phyloP scores from a whole-genome alignment of 2,329 filamentous ascomycete genomes.

The Venturia pyrina region DNA sequence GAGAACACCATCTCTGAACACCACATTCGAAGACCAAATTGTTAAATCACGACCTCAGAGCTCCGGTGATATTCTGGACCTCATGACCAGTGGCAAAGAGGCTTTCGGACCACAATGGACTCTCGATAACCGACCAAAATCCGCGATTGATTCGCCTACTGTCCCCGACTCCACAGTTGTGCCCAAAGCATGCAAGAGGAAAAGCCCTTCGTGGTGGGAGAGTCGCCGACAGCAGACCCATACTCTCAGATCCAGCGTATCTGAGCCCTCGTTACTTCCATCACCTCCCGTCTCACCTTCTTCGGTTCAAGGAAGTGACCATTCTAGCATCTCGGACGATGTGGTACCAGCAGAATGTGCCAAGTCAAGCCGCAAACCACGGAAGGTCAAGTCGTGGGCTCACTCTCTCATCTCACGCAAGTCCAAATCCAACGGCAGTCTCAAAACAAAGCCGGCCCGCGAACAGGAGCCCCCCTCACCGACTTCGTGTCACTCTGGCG shows the following conservation, averaged over 20 bases:
- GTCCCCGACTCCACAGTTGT: constrained; percentile 15
- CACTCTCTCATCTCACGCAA: constrained; percentile 58
- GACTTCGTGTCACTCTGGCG: background rate
- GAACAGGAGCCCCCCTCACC: background rate
- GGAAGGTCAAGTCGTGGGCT: constrained; percentile 68
- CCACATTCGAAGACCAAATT: constrained; percentile 31
- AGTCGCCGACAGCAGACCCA: constrained; percentile 6
- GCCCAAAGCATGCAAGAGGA: constrained; percentile 2
- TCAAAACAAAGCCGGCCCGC: constrained; percentile 3
- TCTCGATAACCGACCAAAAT: constrained; percentile 27
- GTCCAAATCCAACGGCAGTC: constrained; percentile 41
- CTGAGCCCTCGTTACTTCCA: constrained; percentile 9
- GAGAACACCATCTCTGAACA: constrained; percentile 27
- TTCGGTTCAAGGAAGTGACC: background rate
- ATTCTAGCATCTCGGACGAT: background rate
- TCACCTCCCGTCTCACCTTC: constrained; percentile 6
- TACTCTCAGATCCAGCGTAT: constrained; percentile 6
- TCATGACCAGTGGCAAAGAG: constrained; percentile 16
- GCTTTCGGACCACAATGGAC: constrained; percentile 16
- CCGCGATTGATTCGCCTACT: constrained; percentile 22
- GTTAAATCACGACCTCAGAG: constrained; percentile 49
- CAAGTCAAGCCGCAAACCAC: constrained; percentile 34
- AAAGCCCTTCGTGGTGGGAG: constrained; percentile 12
- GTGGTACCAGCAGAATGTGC: constrained; percentile 14
- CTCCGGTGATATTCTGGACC: constrained; percentile 58